Evolutionary conservation across 495 filamentous ascomycete genomes (phyloP).

Genomic region (Penicillium pulvis): DNA sequence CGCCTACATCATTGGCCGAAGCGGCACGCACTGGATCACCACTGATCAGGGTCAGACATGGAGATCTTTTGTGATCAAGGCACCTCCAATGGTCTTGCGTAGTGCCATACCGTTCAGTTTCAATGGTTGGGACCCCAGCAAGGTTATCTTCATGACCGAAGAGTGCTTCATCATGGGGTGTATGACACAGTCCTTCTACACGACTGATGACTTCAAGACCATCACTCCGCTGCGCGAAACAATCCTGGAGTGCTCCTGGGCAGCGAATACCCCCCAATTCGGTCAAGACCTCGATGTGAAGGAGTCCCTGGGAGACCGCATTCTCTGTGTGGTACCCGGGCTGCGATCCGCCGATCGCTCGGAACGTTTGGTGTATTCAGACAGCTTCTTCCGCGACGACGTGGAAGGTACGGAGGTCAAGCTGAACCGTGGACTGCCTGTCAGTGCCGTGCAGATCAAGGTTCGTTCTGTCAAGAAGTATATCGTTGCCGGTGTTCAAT

Average conservation of each 20-base stretch:
- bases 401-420: slow-evolving; percentile 64
- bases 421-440: slow-evolving; percentile 68
- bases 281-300: slow-evolving; percentile 57
- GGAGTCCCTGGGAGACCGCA: slow-evolving; percentile 59
- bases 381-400: slow-evolving; percentile 69
- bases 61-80: slow-evolving; percentile 65
- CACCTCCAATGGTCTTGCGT: slow-evolving; percentile 33
- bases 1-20: slow-evolving; percentile 72
- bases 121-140: slow-evolving; percentile 77
- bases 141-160: slow-evolving; percentile 78
- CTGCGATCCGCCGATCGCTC: slow-evolving; percentile 61
- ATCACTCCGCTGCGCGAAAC: slow-evolving; percentile 61
- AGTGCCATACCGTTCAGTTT: slow-evolving; percentile 57
- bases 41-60: slow-evolving; percentile 78
- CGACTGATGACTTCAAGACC: slow-evolving; percentile 76
- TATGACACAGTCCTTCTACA: slow-evolving; percentile 66
- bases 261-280: slow-evolving; percentile 72
- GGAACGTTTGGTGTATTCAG: slow-evolving; percentile 75
- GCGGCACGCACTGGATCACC: slow-evolving; percentile 76
- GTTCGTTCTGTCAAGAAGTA: slow-evolving; percentile 72
- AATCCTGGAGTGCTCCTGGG: slow-evolving; percentile 79
- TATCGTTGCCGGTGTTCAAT: slow-evolving; percentile 78
- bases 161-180: slow-evolving; percentile 55
- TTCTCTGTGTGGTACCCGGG: slow-evolving; percentile 78
- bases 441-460: slow-evolving; percentile 78